A percentile compares a stretch with the other conserved stretches of the same genome.
Conservation (phyloP, 352 stramenopile species). For the Phytophthora cryptogea region DNA sequence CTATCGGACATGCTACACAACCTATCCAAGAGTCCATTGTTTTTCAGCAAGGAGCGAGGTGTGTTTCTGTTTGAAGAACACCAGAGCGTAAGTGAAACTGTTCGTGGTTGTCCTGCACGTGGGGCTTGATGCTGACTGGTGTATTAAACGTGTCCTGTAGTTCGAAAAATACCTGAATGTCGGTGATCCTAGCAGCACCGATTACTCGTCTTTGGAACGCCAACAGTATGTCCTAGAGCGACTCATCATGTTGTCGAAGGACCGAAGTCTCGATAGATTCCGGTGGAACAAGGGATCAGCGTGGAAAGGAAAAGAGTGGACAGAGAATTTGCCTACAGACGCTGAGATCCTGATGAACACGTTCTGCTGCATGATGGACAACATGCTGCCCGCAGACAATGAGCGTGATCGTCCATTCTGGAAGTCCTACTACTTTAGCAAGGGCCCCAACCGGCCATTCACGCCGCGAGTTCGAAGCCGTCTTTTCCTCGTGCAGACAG, state of each 20-base stretch:
- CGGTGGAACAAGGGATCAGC: conserved; percentile 81
- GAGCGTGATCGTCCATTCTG: conserved; percentile 82
- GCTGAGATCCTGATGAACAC: conserved; percentile 89
- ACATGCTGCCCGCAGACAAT: conserved; percentile 78
- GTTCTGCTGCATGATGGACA: conserved; percentile 89
- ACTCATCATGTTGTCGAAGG: conserved; percentile 86
- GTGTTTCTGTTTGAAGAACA: conserved; percentile 85
- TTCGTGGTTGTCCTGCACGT: not conserved
- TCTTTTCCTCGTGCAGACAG: conserved; percentile 79
- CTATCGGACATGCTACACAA: conserved; percentile 75
- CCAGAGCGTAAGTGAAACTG: conserved; percentile 52
- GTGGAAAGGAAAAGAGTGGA: conserved; percentile 89
- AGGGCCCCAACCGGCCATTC: conserved; percentile 74
- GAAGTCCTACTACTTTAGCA: conserved; percentile 82
- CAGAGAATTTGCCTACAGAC: conserved; percentile 74
- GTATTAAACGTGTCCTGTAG: conserved; percentile 29
- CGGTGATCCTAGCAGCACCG: conserved; percentile 65
- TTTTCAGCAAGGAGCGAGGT: conserved; percentile 74
- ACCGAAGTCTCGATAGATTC: conserved; percentile 83
- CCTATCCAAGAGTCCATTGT: conserved; percentile 68
- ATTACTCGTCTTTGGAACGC: conserved; percentile 76
- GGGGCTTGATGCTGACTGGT: conserved; percentile 7
- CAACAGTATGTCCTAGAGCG: conserved; percentile 87
- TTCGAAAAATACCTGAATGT: conserved; percentile 91
- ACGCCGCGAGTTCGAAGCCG: conserved; percentile 70